Evolutionary conservation across 164 flowering plant species (phyloP), one percentile per base, ranked within the genome.

Genomic region (Stephania yunnanensis): DNA sequence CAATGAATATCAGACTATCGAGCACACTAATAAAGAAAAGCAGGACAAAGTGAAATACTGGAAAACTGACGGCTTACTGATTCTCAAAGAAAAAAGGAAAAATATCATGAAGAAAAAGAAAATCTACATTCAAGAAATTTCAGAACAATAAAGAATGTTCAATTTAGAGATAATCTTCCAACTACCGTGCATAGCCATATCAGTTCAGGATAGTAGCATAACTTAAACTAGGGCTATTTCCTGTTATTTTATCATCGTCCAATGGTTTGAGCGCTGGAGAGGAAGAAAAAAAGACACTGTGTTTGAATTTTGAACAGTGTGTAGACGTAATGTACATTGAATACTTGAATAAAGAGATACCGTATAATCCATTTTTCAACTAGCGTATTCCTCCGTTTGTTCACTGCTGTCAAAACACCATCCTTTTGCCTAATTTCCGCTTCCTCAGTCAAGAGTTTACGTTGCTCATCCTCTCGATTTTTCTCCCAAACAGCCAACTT

Each of bases 401-500:
- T 89, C 12, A 84, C 82, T n/a, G 87, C 73, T 68, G 84, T 71
- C 87, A 82, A 80, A 6, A 77, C 75, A 79, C 72, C 89, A 15
- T 82, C 87, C 48, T 88, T 79, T 79, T 95, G 94, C 78, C 89
- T 85, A 74, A 12, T 63, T 82, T 87, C 87, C 67, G 97, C 99
- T 86, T 95, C 99, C 78, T 84, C 84, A 86, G 86, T 79, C 83
- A 95, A 82, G 78, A 93, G 86, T 80, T 75, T 86, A 31, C 91
- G 95, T 31, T 90, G 74, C 80, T 89, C 90, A 67, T 81, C 73
- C 82, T 92, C 98, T 76, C 99, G 84, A 5, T 65, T 76, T 70
- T 86, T 84, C 82, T 91, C 94, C 99, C 99, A 95, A 9, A 84
- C 73, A 4, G 81, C 85, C 70, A 95, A 79, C 20, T 85, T 89